Conservation (phyloP, 2,329 filamentous ascomycete genomes). For the Ophiocordyceps camponoti-leonardi region DNA sequence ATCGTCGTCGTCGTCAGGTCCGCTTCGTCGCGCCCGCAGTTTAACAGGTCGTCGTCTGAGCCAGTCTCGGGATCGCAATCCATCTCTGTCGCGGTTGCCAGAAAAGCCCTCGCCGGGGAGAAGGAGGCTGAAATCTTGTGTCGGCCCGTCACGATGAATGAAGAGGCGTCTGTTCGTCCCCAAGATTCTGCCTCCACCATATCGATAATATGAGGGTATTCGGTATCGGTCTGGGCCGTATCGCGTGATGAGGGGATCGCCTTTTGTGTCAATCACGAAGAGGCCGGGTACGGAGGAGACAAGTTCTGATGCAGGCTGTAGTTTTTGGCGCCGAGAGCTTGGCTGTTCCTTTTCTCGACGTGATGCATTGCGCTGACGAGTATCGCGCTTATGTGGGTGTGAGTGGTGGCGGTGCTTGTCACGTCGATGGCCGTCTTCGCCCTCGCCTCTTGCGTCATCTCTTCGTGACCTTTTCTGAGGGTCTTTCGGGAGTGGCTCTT, state of each 20-base stretch:
- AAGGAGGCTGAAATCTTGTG: constrained; percentile 34
- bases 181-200: constrained; percentile 52
- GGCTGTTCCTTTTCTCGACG: constrained; percentile 2
- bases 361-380: constrained; percentile 4
- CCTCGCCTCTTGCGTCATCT: constrained; percentile 5
- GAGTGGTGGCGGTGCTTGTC: constrained; percentile 3
- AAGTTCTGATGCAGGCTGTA: not conserved
- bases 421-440: constrained; percentile 1
- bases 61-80: constrained; percentile 24
- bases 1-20: constrained; percentile 10
- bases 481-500: constrained; percentile 14
- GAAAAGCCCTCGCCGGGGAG: constrained; percentile 19
- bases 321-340: constrained; percentile 3
- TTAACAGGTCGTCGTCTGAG: constrained; percentile 21
- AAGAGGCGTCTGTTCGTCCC: constrained; percentile 42
- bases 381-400: constrained; percentile 5
- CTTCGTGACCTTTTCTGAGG: constrained; percentile 3
- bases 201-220: constrained; percentile 53
- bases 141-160: constrained; percentile 48
- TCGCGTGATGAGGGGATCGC: constrained; percentile 56
- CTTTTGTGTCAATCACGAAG: constrained; percentile 54
- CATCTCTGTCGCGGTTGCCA: constrained; percentile 22
- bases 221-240: constrained; percentile 61
- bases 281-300: constrained; percentile 8
- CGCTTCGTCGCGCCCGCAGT: constrained; percentile 14